Evolutionary conservation across 768 basidiomycete species (phyloP), one percentile per base, ranked within the genome.

Genomic region (Kwoniella botswanensis): DNA sequence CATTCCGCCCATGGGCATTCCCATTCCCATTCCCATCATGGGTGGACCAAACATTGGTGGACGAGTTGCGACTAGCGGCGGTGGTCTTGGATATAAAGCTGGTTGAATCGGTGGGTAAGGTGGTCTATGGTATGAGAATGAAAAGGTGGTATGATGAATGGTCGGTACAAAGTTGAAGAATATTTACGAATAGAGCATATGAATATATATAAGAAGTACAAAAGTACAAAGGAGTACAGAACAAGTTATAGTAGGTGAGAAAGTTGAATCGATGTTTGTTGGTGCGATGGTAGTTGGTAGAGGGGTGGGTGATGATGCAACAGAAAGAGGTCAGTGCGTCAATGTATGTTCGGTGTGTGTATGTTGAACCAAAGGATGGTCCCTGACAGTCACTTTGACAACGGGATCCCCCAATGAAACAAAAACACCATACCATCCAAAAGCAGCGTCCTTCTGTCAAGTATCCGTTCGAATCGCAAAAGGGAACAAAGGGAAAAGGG

Each of bases 1-100:
- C 70, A 67, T 65, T 9, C 70, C 68, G 50, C 68, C 63, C 72
- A 73, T 73, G 18, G 41, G 44, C 46, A 21, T 54, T 54, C 53
- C 53, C 60, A 67, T 63, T 41, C 44, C 44, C 62, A 63, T 63
- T n/a, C 43, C 46, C 64, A 71, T 71, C 70, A 72, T 72, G n/a
- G 68, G 68, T 21, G 71, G 67, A 55, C 70, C 70, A 41, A 74
- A 74, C 73, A 71, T 71, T 43, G 73, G 73, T 55, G 73, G 70
- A 18, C 73, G 60, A 0, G 59, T 21, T n/a, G 22, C 73, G 44
- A 68, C 41, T 41, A 71, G 60, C 1, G 68, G 63, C 56, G 72
- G 72, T 56, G 72, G 72, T 63, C 68, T 15, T 41, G 67, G 72
- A 56, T 59, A 69, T 13, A 60, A 62, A 15, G 64, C 67, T 21